Conservation (phyloP, 2,329 filamentous ascomycete genomes). For the Penicillium sp. region DNA sequence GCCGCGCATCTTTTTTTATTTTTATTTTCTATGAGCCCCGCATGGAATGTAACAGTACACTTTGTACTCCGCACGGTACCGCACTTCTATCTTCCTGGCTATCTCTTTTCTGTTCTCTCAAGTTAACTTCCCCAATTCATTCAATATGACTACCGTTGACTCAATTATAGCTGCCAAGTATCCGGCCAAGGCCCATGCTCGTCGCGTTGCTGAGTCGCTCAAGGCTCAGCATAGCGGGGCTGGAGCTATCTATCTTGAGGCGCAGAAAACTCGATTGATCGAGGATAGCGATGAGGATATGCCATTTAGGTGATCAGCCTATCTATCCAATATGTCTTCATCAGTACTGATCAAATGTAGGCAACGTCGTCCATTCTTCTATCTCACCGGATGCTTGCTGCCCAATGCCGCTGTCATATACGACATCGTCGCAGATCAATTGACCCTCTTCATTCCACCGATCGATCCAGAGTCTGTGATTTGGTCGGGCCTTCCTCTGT, state of each 20-base stretch:
- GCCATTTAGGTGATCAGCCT: conserved; percentile 64
- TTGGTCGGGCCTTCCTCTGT: conserved; percentile 86
- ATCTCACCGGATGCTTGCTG: conserved; percentile 79
- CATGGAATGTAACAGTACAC: conserved; percentile 26
- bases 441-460: conserved; percentile 87
- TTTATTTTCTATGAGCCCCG: conserved; percentile 23
- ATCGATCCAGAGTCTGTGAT: conserved; percentile 83
- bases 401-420: conserved; percentile 79
- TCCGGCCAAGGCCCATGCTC: conserved; percentile 83
- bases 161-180: conserved; percentile 57
- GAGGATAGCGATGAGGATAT: conserved; percentile 85
- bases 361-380: conserved; percentile 91
- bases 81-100: too few species aligned
- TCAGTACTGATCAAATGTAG: conserved; percentile 42
- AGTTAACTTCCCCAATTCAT: conserved; percentile 1
- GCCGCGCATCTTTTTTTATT: conserved; percentile 1
- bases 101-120: neutral
- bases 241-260: conserved; percentile 84
- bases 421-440: conserved; percentile 66
- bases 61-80: too few species aligned
- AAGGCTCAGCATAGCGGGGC: conserved; percentile 57
- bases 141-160: conserved; percentile 34
- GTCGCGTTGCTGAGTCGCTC: conserved; percentile 76
- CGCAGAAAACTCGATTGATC: conserved; percentile 71
- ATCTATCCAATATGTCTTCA: neutral